Percentiles rank a stretch among this genome's conserved stretches.
These are phyloP conservation scores for Quercus aquifolioides DNA, from an alignment of 306 rosid genomes.

Conservation along the genomic window DNA sequence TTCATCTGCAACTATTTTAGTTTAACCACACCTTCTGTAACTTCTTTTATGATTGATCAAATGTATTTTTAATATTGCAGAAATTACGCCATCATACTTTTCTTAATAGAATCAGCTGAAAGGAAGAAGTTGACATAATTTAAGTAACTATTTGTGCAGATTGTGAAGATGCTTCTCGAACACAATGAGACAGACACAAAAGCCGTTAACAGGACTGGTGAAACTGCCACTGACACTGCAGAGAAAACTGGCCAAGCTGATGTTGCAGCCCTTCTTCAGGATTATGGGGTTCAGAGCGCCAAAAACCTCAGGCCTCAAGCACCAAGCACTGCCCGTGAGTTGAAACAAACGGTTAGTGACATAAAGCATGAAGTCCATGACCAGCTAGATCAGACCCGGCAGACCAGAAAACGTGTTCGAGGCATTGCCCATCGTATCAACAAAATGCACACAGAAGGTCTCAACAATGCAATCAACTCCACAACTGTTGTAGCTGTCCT, in stretches of 20 bases:
- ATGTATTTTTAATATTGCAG: background rate
- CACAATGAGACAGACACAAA: slow-evolving; percentile 40
- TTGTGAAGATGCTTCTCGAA: slow-evolving; percentile 62
- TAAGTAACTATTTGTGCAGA: slow-evolving; percentile 46
- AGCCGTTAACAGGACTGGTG: slow-evolving; percentile 62
- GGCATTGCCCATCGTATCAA: slow-evolving; percentile 95
- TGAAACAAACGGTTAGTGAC: slow-evolving; percentile 93
- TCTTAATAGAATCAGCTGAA: background rate
- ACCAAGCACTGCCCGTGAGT: slow-evolving; percentile 59
- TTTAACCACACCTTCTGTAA: too few species aligned
- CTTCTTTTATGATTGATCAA: too few species aligned
- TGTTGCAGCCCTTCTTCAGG: slow-evolving; percentile 48
- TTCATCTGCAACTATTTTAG: too few species aligned
- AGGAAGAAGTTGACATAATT: slow-evolving; percentile 3
- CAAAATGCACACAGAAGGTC: slow-evolving; percentile 92
- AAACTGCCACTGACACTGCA: slow-evolving; percentile 91
- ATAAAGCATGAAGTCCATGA: slow-evolving; percentile 89
- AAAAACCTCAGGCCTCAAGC: slow-evolving; percentile 55
- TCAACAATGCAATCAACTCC: slow-evolving; percentile 94
- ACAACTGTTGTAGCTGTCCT: slow-evolving; percentile 96
- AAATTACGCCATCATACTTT: too few species aligned
- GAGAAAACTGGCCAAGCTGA: slow-evolving; percentile 60
- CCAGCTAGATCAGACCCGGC: slow-evolving; percentile 94
- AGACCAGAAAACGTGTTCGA: slow-evolving; percentile 86
- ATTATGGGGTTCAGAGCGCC: slow-evolving; percentile 69